Base-by-base conservation (phyloP, 1,139 yeast genomes). In the Candida neerlandica region DNA sequence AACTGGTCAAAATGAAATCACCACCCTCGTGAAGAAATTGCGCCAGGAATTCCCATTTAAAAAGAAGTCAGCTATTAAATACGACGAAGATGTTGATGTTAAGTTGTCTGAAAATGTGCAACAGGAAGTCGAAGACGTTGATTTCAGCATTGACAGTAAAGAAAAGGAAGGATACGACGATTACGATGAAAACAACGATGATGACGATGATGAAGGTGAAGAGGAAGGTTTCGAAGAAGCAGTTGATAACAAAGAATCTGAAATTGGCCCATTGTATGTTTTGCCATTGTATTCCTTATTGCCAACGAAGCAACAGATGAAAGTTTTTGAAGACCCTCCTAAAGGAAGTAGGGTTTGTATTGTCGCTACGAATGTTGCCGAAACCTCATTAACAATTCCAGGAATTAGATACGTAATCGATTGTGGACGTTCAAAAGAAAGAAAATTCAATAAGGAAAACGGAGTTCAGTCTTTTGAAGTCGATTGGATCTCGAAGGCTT, bases 341-440 rank as follows among this genome's bases (percentile, higher is more conserved):
- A 71, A 73, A 16, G 96, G 96, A 1, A 79, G 92, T 38, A 78
- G 99, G 60, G 66, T 94, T 9, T 92, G 98, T 72, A 88, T 95
- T 44, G 89, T 95, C 21, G 97, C 99, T 2, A 95, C 99, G 1
- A 95, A 95, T 65, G 96, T 95, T 50, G 99, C 99, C 0, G 99
- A 95, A 68, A 95, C 99, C 0, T 90, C 97, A 2, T 78, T 95
- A 65, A 95, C 99, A 0, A 95, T 95, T 57, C 99, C 99, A 0
- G 96, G 96, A 7, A 89, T 95, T 30, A 77, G 96, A 51, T 95
- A 95, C 62, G 99, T 95, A 27, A 90, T 95, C 41, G 99, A 95
- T 66, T 84, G 96, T 69, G 99, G 99, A 15, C 80, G 98, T 53
- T 80, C 96, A 0, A 95, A 95, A 60, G 98, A 92, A 64, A 79